Percentiles rank a stretch among this genome's conserved stretches.
Conservation (phyloP, 2,329 filamentous ascomycete genomes). For the Monilinia polystroma region DNA sequence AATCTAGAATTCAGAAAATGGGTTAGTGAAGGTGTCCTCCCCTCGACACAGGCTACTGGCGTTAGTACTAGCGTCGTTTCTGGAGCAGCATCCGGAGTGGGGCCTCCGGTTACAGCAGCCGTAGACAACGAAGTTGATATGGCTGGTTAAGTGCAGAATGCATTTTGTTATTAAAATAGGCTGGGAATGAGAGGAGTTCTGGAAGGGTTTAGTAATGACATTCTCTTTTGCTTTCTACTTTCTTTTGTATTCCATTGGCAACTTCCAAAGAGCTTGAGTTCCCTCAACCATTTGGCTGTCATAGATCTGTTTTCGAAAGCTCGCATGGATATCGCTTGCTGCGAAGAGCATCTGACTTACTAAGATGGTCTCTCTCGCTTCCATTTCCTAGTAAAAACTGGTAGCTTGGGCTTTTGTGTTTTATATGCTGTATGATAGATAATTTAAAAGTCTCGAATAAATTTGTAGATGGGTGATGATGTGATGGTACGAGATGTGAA, state of each 20-base stretch:
- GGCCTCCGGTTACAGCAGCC: background rate
- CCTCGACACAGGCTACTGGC: constrained; percentile 5
- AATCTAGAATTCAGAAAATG: constrained; percentile 50
- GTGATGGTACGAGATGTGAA: background rate
- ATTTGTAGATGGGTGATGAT: background rate
- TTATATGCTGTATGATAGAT: constrained; percentile 19
- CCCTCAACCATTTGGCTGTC: background rate
- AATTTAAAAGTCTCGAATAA: background rate
- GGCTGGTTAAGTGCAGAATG: constrained; percentile 14
- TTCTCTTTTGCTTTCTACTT: constrained; percentile 7
- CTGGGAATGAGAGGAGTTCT: constrained; percentile 11
- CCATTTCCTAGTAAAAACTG: constrained; percentile 1
- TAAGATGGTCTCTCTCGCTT: background rate
- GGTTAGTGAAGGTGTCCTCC: constrained; percentile 41
- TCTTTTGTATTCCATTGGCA: constrained; percentile 1
- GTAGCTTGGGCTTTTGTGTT: background rate
- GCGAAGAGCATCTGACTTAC: constrained; percentile 2
- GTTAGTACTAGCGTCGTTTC: background rate
- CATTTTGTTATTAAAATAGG: background rate
- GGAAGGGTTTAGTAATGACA: constrained; percentile 12
- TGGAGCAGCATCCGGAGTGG: background rate
- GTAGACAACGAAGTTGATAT: constrained; percentile 23
- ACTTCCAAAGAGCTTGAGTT: constrained; percentile 12
- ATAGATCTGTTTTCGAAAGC: constrained; percentile 9
- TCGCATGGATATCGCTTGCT: constrained; percentile 5